phyloP scores from a whole-genome alignment of 257 asterid species.

The Ballota nigra region DNA sequence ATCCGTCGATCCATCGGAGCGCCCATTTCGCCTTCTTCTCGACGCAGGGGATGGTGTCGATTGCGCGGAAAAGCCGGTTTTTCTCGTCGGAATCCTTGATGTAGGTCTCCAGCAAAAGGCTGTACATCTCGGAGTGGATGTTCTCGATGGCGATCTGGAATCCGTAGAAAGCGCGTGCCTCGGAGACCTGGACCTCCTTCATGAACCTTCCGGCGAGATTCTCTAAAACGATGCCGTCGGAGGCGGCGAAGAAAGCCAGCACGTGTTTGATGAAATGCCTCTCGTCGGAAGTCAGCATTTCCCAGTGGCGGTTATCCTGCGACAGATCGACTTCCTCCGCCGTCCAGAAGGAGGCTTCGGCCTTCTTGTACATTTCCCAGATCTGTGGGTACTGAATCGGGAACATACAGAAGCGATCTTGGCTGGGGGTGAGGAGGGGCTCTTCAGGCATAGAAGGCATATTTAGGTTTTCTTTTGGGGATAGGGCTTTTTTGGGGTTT shows the following conservation, averaged over 20 bases:
- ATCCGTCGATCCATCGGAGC: slow-evolving; percentile 85
- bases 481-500: background rate
- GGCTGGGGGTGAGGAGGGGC: slow-evolving; percentile 71
- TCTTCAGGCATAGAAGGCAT: slow-evolving; percentile 88
- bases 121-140: slow-evolving; percentile 96
- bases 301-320: slow-evolving; percentile 73
- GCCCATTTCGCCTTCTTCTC: slow-evolving; percentile 91
- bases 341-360: slow-evolving; percentile 96
- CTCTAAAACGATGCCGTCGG: slow-evolving; percentile 93
- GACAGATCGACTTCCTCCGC: slow-evolving; percentile 94
- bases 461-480: background rate
- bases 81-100: slow-evolving; percentile 76
- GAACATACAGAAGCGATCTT: slow-evolving; percentile 94
- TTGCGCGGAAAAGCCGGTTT: slow-evolving; percentile 60
- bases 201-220: slow-evolving; percentile 93
- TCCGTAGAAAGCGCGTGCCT: slow-evolving; percentile 96
- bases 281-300: slow-evolving; percentile 57
- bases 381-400: slow-evolving; percentile 90
- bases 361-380: slow-evolving; percentile 99
- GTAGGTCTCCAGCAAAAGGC: slow-evolving; percentile 72
- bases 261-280: slow-evolving; percentile 78
- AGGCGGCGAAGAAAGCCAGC: slow-evolving; percentile 93
- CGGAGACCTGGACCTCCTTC: slow-evolving; percentile 89
- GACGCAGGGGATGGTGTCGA: slow-evolving; percentile 81
- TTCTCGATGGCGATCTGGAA: slow-evolving; percentile 94